These are phyloP conservation scores for Leptodontidium sp. DNA, from an alignment of 2,329 filamentous ascomycete genomes.

Conservation along the genomic window DNA sequence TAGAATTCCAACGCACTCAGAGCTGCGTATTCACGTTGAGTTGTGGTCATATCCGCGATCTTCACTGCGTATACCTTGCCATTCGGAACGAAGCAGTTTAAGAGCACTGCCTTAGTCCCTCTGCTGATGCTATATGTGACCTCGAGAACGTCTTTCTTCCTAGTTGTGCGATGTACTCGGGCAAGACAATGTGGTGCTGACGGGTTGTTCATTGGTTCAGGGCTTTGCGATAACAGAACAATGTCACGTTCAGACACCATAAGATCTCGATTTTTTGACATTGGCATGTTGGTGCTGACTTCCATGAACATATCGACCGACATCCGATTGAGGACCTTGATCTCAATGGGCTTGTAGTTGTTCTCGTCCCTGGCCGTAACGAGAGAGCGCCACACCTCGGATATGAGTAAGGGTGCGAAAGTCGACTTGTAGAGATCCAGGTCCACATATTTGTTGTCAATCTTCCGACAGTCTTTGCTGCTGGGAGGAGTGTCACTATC, in stretches of 20 bases:
- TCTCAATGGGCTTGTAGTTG: constrained; percentile 80
- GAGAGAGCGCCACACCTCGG: constrained; percentile 96
- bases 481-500: constrained; percentile 85
- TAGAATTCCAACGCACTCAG: constrained; percentile 93
- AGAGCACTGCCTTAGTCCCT: constrained; percentile 56
- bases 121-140: constrained; percentile 85
- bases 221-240: constrained; percentile 79
- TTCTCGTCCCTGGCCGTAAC: constrained; percentile 89
- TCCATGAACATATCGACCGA: constrained; percentile 94
- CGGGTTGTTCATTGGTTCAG: constrained; percentile 72
- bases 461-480: constrained; percentile 74
- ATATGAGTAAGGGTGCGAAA: constrained; percentile 87
- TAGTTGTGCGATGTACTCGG: constrained; percentile 79
- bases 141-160: constrained; percentile 83
- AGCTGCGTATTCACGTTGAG: constrained; percentile 95
- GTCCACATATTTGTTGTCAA: constrained; percentile 80
- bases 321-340: constrained; percentile 87
- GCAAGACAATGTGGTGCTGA: constrained; percentile 83
- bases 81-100: constrained; percentile 72
- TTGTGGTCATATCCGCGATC: constrained; percentile 90
- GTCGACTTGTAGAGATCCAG: constrained; percentile 84
- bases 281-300: constrained; percentile 83
- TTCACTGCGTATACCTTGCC: constrained; percentile 78
- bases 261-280: constrained; percentile 73
- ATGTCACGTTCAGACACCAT: constrained; percentile 86